Evolutionary conservation across 768 basidiomycete genomes (phyloP), one percentile per base, ranked within the genome.

Genomic region (Pleurotus sapidus): DNA sequence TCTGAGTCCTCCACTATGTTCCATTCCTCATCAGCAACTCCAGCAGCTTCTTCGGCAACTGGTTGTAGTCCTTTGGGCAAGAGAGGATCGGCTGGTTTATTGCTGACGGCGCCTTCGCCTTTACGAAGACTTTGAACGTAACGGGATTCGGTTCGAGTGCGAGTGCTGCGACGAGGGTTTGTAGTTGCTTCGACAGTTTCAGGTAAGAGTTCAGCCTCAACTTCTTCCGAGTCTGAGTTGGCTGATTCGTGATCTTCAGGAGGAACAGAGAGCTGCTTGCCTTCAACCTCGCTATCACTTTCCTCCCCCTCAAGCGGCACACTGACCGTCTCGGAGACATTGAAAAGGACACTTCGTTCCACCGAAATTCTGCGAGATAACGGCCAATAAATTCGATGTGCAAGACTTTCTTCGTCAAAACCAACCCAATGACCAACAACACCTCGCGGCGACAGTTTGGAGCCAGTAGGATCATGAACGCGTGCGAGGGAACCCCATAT

Each of bases 371-470:
- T 39, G 1, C 56, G 61, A 15, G 60, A 66, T 9, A 61, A 56
- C 0, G 67, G 68, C 72, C 71, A 77, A 56, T 74, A 77, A 9
- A 76, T 62, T 3, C 66, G 54, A 39, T 69, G 65, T 0, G 64
- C 75, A 8, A 69, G 67, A 20, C 65, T 68, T 20, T 67, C 58
- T 3, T 64, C 59, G 49, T 72, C 68, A 54, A 68, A 64, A 15
- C 77, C 76, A 4, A 78, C 49, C 68, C 71, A 78, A 3, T 62
- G 45, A 9, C 68, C 74, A 50, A 68, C 61, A 24, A 61, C 46
- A 4, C 60, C 67, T 1, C 64, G 48, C 3, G 61, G 59, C 12
- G 58, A 64, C 49, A 74, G 63, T 61, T 71, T 72, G 18, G 57
- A 45, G 30, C 56, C 58, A 6, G 58, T 46, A 3, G 61, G 55